phyloP scores from a whole-genome alignment of 2,329 filamentous ascomycete genomes.

The Septoria linicola region DNA sequence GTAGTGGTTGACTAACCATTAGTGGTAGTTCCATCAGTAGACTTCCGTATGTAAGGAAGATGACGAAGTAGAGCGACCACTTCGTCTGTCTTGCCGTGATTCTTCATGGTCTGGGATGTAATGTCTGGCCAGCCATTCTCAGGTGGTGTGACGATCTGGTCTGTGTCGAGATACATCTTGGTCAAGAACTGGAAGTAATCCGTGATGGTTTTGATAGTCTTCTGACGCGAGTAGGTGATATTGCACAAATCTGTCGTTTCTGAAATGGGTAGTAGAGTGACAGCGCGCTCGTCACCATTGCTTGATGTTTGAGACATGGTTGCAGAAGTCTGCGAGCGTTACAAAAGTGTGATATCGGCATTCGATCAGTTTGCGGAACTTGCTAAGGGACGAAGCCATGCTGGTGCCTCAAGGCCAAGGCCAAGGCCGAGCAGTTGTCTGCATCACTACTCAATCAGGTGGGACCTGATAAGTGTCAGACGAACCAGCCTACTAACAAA shows the following conservation, averaged over 20 bases:
- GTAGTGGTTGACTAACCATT: neutral
- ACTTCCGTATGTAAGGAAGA: constrained; percentile 32
- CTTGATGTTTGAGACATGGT: too few species aligned
- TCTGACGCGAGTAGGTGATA: constrained; percentile 6
- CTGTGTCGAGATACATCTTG: constrained; percentile 1
- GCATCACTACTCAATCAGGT: too few species aligned
- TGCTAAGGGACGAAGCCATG: too few species aligned
- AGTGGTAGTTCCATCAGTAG: neutral
- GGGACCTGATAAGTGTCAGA: too few species aligned
- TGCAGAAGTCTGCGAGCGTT: too few species aligned
- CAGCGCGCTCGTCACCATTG: too few species aligned
- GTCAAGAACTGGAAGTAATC: constrained; percentile 3
- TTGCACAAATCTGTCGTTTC: neutral
- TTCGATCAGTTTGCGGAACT: too few species aligned
- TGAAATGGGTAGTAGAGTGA: too few species aligned
- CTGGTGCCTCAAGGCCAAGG: too few species aligned
- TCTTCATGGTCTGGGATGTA: constrained; percentile 7
- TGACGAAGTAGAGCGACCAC: constrained; percentile 36
- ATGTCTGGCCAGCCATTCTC: constrained; percentile 13
- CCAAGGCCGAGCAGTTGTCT: too few species aligned
- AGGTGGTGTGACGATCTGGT: neutral
- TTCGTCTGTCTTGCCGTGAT: constrained; percentile 33
- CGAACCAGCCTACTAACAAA: too few species aligned
- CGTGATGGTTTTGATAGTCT: constrained; percentile 2
- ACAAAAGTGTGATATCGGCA: too few species aligned